Conservation (phyloP, 345 rosid genomes). For the Rhodomyrtus tomentosa region DNA sequence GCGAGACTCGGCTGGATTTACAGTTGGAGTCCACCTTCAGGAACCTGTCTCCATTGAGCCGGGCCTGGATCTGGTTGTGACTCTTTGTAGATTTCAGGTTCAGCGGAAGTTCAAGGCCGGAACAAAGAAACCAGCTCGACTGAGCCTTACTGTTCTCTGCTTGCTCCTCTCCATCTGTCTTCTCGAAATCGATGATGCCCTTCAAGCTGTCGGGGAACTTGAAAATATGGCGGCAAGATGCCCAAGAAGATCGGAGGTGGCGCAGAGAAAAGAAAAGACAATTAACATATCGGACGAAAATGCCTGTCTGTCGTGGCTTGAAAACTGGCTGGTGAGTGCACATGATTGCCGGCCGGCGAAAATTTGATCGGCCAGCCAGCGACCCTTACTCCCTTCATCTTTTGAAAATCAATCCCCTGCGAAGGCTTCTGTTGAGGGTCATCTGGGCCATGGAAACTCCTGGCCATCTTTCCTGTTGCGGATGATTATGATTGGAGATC, state of each 20-base stretch:
- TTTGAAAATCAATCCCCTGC: too few species aligned
- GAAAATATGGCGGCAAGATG: too few species aligned
- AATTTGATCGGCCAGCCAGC: not conserved
- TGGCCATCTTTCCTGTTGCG: not conserved
- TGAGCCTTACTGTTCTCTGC: too few species aligned
- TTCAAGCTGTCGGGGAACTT: too few species aligned
- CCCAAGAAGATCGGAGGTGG: not conserved
- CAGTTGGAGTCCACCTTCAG: not conserved
- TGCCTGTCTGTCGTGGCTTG: not conserved
- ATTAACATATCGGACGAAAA: not conserved
- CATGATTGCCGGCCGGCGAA: not conserved
- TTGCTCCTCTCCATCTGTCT: too few species aligned
- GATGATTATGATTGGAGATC: not conserved
- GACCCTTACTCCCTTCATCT: too few species aligned
- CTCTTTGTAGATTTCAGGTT: too few species aligned
- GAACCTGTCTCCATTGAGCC: not conserved
- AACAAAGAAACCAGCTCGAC: too few species aligned
- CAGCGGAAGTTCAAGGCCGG: too few species aligned
- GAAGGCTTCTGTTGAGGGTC: not conserved
- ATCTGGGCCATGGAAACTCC: not conserved
- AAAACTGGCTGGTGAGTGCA: not conserved
- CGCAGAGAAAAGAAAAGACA: not conserved
- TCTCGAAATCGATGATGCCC: too few species aligned
- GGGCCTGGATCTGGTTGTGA: not conserved
- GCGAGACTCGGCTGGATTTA: conserved; percentile 21